These are phyloP conservation scores for Melaleuca quinquenervia DNA, from an alignment of 345 rosid genomes.

Conservation along the genomic window DNA sequence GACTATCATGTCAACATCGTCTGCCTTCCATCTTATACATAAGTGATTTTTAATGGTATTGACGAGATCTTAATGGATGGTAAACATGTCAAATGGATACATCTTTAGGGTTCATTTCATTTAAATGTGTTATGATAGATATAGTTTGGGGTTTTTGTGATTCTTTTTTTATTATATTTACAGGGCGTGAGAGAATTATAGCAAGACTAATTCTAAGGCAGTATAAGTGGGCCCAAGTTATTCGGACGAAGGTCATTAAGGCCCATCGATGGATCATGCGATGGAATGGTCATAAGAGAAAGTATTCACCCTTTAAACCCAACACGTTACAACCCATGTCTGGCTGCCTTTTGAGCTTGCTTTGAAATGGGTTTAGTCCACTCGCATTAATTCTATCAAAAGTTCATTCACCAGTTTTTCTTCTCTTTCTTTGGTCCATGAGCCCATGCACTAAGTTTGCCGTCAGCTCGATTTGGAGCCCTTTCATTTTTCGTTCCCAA, in stretches of 20 bases:
- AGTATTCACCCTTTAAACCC: not conserved
- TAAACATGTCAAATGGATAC: too few relatives aligned
- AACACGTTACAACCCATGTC: not conserved
- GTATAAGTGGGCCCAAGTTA: not conserved
- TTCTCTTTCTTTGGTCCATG: not conserved
- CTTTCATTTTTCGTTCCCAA: not conserved
- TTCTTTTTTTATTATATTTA: too few relatives aligned
- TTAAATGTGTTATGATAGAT: too few relatives aligned
- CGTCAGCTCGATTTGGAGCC: not conserved
- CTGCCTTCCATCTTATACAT: too few relatives aligned
- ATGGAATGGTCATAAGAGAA: not conserved
- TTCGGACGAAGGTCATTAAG: not conserved
- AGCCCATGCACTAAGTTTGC: not conserved
- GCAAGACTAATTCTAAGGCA: not conserved
- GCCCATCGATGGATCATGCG: not conserved
- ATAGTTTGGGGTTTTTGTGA: not conserved
- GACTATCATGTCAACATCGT: too few relatives aligned
- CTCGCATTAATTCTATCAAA: not conserved
- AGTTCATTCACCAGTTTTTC: not conserved
- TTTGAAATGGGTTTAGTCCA: not conserved
- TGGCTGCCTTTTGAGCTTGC: not conserved
- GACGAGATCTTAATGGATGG: too few relatives aligned
- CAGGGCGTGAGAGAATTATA: not conserved
- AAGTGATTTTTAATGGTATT: too few relatives aligned
- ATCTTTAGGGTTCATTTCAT: too few relatives aligned